phyloP scores from a whole-genome alignment of 176 grass and related monocot species.

The Coix lacrymajobi region DNA sequence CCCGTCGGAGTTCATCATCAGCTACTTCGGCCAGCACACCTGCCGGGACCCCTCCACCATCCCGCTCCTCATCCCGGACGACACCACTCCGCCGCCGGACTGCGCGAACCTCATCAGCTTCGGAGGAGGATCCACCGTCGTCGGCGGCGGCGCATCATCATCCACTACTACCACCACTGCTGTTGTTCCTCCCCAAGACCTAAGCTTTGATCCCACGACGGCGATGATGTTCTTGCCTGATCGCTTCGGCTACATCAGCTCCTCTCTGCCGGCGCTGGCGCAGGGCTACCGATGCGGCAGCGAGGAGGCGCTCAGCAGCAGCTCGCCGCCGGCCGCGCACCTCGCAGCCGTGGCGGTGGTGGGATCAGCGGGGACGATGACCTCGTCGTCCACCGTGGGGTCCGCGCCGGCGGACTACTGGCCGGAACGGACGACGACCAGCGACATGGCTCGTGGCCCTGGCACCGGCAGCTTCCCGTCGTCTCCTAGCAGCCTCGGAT shows the following conservation, averaged over 20 bases:
- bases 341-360: slow-evolving; percentile 16
- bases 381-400: slow-evolving; percentile 18
- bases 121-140: slow-evolving; percentile 22
- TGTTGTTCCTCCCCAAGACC: background rate
- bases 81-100: background rate
- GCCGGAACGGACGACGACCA: background rate
- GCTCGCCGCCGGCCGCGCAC: slow-evolving; percentile 7
- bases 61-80: slow-evolving; percentile 32
- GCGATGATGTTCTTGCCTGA: background rate
- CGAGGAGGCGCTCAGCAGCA: slow-evolving; percentile 42
- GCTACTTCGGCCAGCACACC: slow-evolving; percentile 77
- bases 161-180: background rate
- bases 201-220: background rate
- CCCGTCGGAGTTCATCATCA: slow-evolving; percentile 43
- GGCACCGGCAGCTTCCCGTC: slow-evolving; percentile 39
- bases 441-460: background rate
- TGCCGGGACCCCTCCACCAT: slow-evolving; percentile 55
- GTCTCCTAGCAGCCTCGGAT: slow-evolving; percentile 35
- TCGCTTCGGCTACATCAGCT: slow-evolving; percentile 5
- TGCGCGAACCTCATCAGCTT: slow-evolving; percentile 54
- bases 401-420: slow-evolving; percentile 26
- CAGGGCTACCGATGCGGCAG: background rate
- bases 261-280: background rate
- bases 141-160: background rate
- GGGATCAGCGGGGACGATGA: background rate